Base-by-base conservation (phyloP, 164 flowering plant genomes). In the Macadamia tetraphylla region DNA sequence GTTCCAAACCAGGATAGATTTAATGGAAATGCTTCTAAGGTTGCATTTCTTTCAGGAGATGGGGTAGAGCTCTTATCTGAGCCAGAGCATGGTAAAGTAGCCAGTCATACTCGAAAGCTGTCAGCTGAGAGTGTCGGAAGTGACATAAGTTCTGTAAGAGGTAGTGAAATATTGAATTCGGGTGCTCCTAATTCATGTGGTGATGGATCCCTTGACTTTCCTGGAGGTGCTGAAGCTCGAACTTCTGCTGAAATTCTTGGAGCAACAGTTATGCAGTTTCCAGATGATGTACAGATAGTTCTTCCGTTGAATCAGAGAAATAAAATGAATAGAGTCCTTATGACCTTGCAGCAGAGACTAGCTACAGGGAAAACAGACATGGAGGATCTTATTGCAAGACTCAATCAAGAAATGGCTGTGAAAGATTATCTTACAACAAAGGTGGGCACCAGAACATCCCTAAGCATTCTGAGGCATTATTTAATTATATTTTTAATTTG, bases 341-440 rank as follows among this genome's bases (percentile, higher is more conserved):
- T 76, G 55, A 80, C 81, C 65, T 78, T 89, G 91, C 96, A 95
- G 64, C 81, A 87, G 71, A 87, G 96, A 76, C 76, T 95, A 73
- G 81, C 77, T n/a, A 86, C 94, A 15, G 94, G 92, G 59, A 95
- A 80, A 83, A 92, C 94, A 62, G 98, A 95, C 68, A 91, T 95
- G 96, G 99, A 92, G 79, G 99, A 92, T 79, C 88, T 95, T 69
- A 80, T 92, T 64, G 82, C 88, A 42, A 88, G 99, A 79, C 70
- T 95, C 67, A 85, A 92, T 81, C 98, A 92, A 78, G 99, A 95
- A 85, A 81, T 84, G 55, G 92, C 99, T 29, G 97, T 85, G 72
- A 95, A 92, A 77, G 96, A 92, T 63, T 95, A 90, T 73, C 97
- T 95, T 69, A 74, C 78, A 11, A 88, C 93, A 51, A 95, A 89